These are phyloP conservation scores for Kodamaea leandrae DNA, from an alignment of 805 yeast genomes.

Conservation along the genomic window DNA sequence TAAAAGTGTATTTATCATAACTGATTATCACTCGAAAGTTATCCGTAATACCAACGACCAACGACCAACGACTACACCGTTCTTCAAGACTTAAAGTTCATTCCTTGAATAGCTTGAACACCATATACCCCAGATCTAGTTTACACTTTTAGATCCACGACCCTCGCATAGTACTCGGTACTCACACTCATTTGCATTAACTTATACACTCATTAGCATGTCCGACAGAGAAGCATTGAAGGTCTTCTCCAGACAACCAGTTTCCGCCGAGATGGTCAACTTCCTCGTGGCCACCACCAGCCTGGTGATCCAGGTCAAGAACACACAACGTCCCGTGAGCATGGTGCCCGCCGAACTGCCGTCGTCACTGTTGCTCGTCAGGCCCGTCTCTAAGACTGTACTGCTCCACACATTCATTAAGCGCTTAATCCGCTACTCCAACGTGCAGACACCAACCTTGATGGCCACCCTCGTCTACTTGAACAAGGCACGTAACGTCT, in stretches of 20 bases:
- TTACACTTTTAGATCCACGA: no score
- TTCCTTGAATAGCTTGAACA: no score
- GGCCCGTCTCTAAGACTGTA: slow-evolving; percentile 23
- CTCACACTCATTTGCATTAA: slow-evolving; percentile 1
- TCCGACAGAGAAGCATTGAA: slow-evolving; percentile 46
- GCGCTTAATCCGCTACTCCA: slow-evolving; percentile 70
- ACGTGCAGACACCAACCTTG: slow-evolving; percentile 91
- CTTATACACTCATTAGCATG: slow-evolving; percentile 16
- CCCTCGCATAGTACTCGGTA: background rate
- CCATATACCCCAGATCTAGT: no score
- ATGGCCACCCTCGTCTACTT: slow-evolving; percentile 90
- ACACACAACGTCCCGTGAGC: slow-evolving; percentile 21
- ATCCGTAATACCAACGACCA: no score
- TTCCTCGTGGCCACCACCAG: slow-evolving; percentile 57
- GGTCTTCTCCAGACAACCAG: slow-evolving; percentile 54
- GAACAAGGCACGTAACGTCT: slow-evolving; percentile 66
- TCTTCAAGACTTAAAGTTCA: no score
- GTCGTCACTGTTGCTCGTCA: slow-evolving; percentile 19
- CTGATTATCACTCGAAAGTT: no score
- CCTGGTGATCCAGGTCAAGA: slow-evolving; percentile 51
- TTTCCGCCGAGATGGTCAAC: slow-evolving; percentile 54
- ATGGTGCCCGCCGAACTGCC: slow-evolving; percentile 27
- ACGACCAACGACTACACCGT: no score
- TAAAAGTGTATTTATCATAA: no score
- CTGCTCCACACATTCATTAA: slow-evolving; percentile 63